Evolutionary conservation across 305 asterid species (phyloP).

Genomic region (Withania somnifera): DNA sequence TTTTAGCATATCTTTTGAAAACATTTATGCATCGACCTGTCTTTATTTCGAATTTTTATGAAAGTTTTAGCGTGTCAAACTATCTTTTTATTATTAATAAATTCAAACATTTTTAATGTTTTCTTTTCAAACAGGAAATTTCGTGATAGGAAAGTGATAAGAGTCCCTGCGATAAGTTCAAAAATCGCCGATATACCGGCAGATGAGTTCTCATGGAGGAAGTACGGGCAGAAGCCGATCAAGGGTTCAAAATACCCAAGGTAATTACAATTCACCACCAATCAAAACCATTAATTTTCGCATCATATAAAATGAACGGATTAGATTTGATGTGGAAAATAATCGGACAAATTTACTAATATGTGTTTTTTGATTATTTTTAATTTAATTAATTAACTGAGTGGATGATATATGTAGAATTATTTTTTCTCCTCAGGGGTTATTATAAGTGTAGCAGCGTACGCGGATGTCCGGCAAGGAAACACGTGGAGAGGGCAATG

Average conservation of each 20-base stretch:
- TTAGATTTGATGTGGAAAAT: background rate
- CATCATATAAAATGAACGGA: background rate
- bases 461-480: slow-evolving; percentile 73
- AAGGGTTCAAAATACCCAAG: slow-evolving; percentile 79
- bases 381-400: too few species aligned
- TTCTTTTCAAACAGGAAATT: slow-evolving; percentile 33
- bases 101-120: too few species aligned
- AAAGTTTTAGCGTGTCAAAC: too few species aligned
- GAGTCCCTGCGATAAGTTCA: slow-evolving; percentile 63
- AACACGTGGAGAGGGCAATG: slow-evolving; percentile 74
- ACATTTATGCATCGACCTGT: too few species aligned
- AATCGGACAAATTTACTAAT: too few species aligned
- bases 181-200: slow-evolving; percentile 59
- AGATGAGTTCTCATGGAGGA: slow-evolving; percentile 72
- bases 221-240: slow-evolving; percentile 80
- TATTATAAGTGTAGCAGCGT: slow-evolving; percentile 64
- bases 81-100: too few species aligned
- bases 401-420: too few species aligned
- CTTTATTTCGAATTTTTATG: too few species aligned
- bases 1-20: too few species aligned
- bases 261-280: slow-evolving; percentile 27
- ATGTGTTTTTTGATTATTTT: too few species aligned
- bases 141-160: slow-evolving; percentile 28
- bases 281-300: background rate
- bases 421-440: too few species aligned